These are phyloP conservation scores for Penicillium expansum DNA, from an alignment of 2,329 filamentous ascomycete species.

Conservation along the genomic window DNA sequence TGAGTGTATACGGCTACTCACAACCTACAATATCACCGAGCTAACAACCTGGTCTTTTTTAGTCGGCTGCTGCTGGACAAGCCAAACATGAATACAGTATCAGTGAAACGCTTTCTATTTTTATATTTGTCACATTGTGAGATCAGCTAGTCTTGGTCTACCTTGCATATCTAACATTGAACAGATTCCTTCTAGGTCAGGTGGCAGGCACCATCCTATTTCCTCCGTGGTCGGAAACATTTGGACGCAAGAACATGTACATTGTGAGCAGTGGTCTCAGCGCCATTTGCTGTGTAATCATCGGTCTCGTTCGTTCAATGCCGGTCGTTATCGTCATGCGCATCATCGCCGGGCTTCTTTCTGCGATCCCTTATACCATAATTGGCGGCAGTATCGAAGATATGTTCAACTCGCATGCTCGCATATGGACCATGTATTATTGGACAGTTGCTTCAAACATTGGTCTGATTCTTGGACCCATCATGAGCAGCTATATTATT, in stretches of 20 bases:
- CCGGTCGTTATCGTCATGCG: slow-evolving; percentile 43
- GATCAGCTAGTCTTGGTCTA: slow-evolving; percentile 5
- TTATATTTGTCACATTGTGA: slow-evolving; percentile 33
- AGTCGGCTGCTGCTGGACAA: slow-evolving; percentile 32
- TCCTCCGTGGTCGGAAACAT: slow-evolving; percentile 39
- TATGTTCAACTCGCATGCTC: slow-evolving; percentile 46
- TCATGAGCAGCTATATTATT: slow-evolving; percentile 45
- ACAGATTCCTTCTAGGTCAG: slow-evolving; percentile 38
- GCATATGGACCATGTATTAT: slow-evolving; percentile 48
- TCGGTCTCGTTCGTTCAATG: slow-evolving; percentile 39
- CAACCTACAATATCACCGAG: neutral
- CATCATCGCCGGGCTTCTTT: slow-evolving; percentile 46
- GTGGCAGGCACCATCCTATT: slow-evolving; percentile 35
- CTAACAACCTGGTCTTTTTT: neutral
- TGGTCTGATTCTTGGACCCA: slow-evolving; percentile 46
- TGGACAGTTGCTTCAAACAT: slow-evolving; percentile 47
- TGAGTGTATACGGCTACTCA: slow-evolving; percentile 16
- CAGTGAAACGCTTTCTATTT: slow-evolving; percentile 27
- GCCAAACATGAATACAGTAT: slow-evolving; percentile 29
- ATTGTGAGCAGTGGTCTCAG: slow-evolving; percentile 31
- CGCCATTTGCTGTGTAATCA: slow-evolving; percentile 36
- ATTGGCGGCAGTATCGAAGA: slow-evolving; percentile 51
- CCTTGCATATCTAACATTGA: neutral
- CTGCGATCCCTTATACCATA: slow-evolving; percentile 50
- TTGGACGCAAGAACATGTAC: slow-evolving; percentile 40